Conservation (phyloP, 2,329 filamentous ascomycete genomes). For the Aspergillus fumigatiaffinis region DNA sequence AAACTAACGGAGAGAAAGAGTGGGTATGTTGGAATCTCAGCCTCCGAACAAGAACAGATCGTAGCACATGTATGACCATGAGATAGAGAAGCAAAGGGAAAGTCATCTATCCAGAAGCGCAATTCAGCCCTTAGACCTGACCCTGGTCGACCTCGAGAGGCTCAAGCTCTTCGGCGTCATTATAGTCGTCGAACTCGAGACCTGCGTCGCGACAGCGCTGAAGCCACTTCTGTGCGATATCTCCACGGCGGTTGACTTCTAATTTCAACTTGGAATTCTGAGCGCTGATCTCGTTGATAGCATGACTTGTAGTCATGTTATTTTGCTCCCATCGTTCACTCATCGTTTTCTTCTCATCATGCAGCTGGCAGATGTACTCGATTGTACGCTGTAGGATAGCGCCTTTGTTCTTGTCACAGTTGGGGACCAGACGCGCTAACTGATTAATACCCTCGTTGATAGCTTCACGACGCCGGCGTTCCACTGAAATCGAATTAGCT, state of each 20-base stretch:
- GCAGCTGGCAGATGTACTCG: conserved; percentile 84
- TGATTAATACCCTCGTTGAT: conserved; percentile 99
- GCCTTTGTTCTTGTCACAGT: conserved; percentile 98
- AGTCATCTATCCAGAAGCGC: conserved; percentile 2
- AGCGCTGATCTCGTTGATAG: conserved; percentile 78
- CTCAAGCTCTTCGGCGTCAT: conserved; percentile 41
- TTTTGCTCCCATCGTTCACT: conserved; percentile 40
- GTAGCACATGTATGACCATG: conserved; percentile 22
- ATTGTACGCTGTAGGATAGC: conserved; percentile 92
- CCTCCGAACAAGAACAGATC: conserved; percentile 22
- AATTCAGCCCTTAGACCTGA: conserved; percentile 12
- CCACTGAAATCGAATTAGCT: conserved; percentile 57
- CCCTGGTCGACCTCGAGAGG: conserved; percentile 33
- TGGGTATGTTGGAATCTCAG: conserved; percentile 24
- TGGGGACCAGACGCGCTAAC: conserved; percentile 93
- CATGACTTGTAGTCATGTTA: conserved; percentile 43
- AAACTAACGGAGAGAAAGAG: conserved; percentile 12
- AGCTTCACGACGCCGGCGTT: conserved; percentile 91
- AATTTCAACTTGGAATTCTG: conserved; percentile 94
- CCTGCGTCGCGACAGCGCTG: conserved; percentile 45
- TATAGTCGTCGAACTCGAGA: conserved; percentile 48
- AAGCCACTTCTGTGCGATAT: conserved; percentile 54
- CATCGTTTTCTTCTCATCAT: conserved; percentile 44
- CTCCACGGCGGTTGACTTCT: conserved; percentile 81
- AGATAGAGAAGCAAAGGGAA: not conserved